Percentiles rank a stretch among this genome's conserved stretches.
Conservation (phyloP, 768 basidiomycete genomes). For the Leccinum longicurvipes region DNA sequence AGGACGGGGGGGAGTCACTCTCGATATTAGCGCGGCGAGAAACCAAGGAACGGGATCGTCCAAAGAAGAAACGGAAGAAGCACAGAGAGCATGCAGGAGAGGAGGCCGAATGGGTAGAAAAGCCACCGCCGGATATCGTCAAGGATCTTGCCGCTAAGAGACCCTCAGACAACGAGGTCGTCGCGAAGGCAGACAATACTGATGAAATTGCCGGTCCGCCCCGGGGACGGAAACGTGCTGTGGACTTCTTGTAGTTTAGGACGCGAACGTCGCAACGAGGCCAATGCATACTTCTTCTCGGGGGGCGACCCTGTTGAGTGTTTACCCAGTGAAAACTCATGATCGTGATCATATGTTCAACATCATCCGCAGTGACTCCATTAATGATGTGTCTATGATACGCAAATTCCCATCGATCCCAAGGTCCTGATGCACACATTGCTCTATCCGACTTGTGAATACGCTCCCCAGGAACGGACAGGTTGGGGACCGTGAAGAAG, state of each 20-base stretch:
- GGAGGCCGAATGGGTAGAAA: slow-evolving; percentile 65
- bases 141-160: slow-evolving; percentile 30
- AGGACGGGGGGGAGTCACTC: slow-evolving; percentile 35
- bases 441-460: slow-evolving; percentile 34
- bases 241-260: slow-evolving; percentile 64
- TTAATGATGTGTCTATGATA: too few species aligned
- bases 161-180: slow-evolving; percentile 8
- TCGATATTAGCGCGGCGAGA: slow-evolving; percentile 30
- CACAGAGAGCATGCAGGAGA: slow-evolving; percentile 42
- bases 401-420: too few species aligned
- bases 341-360: not conserved
- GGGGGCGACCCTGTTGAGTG: not conserved
- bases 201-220: slow-evolving; percentile 22
- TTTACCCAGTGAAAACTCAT: not conserved
- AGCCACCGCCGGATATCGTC: slow-evolving; percentile 50
- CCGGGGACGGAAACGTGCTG: slow-evolving; percentile 61
- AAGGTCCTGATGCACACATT: too few species aligned
- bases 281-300: not conserved
- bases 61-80: slow-evolving; percentile 43
- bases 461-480: slow-evolving; percentile 28
- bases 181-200: slow-evolving; percentile 12
- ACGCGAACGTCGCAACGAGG: not conserved
- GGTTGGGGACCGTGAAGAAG: slow-evolving; percentile 30
- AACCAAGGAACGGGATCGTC: slow-evolving; percentile 34
- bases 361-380: too few species aligned